A percentile compares a stretch with the other conserved stretches of the same genome.
Evolutionary conservation across 164 flowering plant genomes (phyloP).

Genomic region (Santalum album): DNA sequence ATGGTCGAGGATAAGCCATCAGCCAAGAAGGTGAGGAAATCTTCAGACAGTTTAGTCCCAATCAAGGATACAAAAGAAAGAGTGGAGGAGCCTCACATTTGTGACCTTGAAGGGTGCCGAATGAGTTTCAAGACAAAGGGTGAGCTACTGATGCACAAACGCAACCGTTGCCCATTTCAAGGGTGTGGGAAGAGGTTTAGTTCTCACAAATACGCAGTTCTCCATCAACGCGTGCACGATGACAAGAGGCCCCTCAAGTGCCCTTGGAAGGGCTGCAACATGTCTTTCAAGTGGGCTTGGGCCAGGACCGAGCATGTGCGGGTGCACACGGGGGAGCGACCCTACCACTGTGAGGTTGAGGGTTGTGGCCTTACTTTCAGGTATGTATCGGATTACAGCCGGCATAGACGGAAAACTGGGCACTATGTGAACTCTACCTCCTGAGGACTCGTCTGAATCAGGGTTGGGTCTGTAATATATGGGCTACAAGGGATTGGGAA

Average conservation of each 20-base stretch:
- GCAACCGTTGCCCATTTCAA: conserved; percentile 54
- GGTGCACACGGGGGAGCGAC: conserved; percentile 87
- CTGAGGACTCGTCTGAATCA: conserved; percentile 4
- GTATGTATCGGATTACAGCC: conserved; percentile 78
- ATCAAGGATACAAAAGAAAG: conserved; percentile 18
- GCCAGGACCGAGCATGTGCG: conserved; percentile 86
- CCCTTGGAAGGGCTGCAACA: conserved; percentile 76
- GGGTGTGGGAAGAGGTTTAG: conserved; percentile 75
- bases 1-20: conserved; percentile 10
- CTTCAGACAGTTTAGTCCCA: conserved; percentile 10
- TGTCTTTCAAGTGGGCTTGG: conserved; percentile 98
- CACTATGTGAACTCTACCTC: conserved; percentile 40
- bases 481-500: not conserved
- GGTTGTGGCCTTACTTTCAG: conserved; percentile 85
- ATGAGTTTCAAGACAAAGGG: conserved; percentile 62
- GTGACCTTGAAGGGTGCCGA: conserved; percentile 63
- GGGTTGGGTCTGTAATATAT: conserved; percentile 3
- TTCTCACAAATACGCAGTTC: conserved; percentile 59
- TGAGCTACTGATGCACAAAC: conserved; percentile 53
- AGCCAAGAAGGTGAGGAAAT: conserved; percentile 16
- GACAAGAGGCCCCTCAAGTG: conserved; percentile 89
- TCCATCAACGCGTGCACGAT: conserved; percentile 67
- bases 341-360: conserved; percentile 63
- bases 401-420: conserved; percentile 82
- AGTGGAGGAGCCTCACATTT: conserved; percentile 24